Base-by-base conservation (phyloP, 495 filamentous ascomycete genomes). In the Saxophila tyrrhenica region DNA sequence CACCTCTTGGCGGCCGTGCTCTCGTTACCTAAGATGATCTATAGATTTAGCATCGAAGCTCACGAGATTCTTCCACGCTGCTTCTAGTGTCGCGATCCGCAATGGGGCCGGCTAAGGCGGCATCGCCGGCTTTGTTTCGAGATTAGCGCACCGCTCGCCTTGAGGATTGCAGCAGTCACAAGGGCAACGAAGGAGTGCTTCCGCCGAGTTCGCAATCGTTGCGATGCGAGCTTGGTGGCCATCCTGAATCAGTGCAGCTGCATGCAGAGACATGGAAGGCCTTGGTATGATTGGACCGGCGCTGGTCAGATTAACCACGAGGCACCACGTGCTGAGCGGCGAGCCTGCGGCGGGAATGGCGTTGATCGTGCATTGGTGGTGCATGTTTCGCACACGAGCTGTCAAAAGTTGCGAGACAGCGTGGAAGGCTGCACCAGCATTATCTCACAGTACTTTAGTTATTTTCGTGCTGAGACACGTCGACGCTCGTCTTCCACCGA, bases 11-110 rank as follows among this genome's bases (percentile, higher is more conserved):
- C n/a, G n/a, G n/a, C n/a, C n/a, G n/a, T n/a, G n/a, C n/a, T n/a
- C n/a, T n/a, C 16, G 41, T 44, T 44, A 44, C 41, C 41, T 44
- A 44, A 44, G n/a, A 44, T 3, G 41, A 44, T 44, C 41, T 44
- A 7, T 5, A n/a, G n/a, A 9, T 44, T 17, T 44, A 44, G 41
- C 41, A 44, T 17, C 7, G 41, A 44, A 44, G 41, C 41, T 44
- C 41, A 44, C 7, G 41, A 44, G 41, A 44, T 7, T n/a, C 19
- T 44, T 44, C 41, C 19, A 44, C 41, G 41, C 41, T n/a, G 7
- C 41, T 44, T 44, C 41, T 44, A 21, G 41, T 8, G 41, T 17
- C 7, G 17, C 8, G 41, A 44, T 44, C 41, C 7, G 15, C 5
- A n/a, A 3, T 44, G 41, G 19, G 41, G 3, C n/a, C 41, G 41